Evolutionary conservation across 1,139 yeast genomes (phyloP).

Genomic region (Yamadazyma atmosphaerica): DNA sequence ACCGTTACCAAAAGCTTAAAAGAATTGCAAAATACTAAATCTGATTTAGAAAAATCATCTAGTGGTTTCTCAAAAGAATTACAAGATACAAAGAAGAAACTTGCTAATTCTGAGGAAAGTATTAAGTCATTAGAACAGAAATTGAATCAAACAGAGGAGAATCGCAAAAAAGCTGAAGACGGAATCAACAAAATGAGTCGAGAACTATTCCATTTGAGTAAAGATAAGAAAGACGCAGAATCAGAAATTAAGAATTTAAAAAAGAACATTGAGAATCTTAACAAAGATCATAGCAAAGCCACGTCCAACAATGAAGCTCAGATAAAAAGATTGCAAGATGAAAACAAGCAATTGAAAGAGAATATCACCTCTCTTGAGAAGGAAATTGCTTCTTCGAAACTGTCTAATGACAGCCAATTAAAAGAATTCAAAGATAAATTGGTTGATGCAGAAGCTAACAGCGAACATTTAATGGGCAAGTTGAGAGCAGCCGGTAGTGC

Average conservation of each 20-base stretch:
- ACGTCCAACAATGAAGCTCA: slow-evolving; percentile 24
- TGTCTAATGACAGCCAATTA: slow-evolving; percentile 15
- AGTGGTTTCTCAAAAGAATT: slow-evolving; percentile 29
- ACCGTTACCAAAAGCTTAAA: slow-evolving; percentile 35
- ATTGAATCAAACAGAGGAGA: slow-evolving; percentile 32
- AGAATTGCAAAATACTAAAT: slow-evolving; percentile 32
- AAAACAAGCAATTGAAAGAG: slow-evolving; percentile 23
- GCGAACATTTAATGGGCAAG: slow-evolving; percentile 41
- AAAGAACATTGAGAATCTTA: slow-evolving; percentile 35
- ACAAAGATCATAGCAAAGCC: slow-evolving; percentile 21
- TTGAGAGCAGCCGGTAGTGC: slow-evolving; percentile 48
- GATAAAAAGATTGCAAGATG: slow-evolving; percentile 21
- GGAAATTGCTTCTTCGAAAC: slow-evolving; percentile 14
- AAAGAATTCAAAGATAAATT: slow-evolving; percentile 24
- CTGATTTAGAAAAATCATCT: slow-evolving; percentile 31
- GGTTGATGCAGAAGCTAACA: slow-evolving; percentile 35
- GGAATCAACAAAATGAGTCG: slow-evolving; percentile 91
- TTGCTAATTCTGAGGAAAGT: slow-evolving; percentile 23
- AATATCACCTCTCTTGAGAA: slow-evolving; percentile 25
- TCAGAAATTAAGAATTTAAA: slow-evolving; percentile 38
- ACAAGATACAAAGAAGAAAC: slow-evolving; percentile 27
- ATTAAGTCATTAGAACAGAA: slow-evolving; percentile 27
- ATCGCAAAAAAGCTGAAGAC: slow-evolving; percentile 72
- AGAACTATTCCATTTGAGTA: slow-evolving; percentile 68
- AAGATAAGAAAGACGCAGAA: slow-evolving; percentile 57